These are phyloP conservation scores for Gardenia jasminoides DNA, from an alignment of 257 asterid genomes.

Conservation along the genomic window DNA sequence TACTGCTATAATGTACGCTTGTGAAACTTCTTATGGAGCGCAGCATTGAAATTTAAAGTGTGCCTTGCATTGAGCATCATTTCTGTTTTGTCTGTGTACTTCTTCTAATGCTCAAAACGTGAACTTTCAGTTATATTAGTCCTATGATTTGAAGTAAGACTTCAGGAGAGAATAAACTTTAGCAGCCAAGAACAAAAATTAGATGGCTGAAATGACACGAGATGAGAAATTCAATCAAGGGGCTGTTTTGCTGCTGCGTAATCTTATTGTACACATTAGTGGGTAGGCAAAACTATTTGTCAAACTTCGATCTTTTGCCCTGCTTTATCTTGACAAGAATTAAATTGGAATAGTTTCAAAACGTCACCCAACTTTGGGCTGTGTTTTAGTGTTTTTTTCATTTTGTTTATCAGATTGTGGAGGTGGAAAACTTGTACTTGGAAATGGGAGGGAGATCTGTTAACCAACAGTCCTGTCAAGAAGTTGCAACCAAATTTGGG, in stretches of 20 bases:
- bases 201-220: background rate
- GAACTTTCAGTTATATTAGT: background rate
- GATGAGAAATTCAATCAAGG: background rate
- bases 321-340: background rate
- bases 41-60: background rate
- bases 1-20: background rate
- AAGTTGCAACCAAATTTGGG: slow-evolving; percentile 71
- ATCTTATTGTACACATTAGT: background rate
- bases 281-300: background rate
- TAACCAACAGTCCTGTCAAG: slow-evolving; percentile 43
- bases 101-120: background rate
- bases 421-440: slow-evolving; percentile 54
- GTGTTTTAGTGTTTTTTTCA: background rate
- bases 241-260: background rate
- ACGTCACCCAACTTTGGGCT: background rate
- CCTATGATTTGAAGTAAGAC: background rate
- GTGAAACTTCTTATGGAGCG: background rate
- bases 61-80: background rate
- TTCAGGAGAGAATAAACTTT: background rate
- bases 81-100: background rate
- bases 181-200: background rate
- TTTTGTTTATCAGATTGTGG: slow-evolving; percentile 42
- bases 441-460: slow-evolving; percentile 34
- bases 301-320: too few species aligned
- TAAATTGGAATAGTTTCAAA: background rate